phyloP scores from a whole-genome alignment of 805 yeast species.

The Hanseniaspora singularis region DNA sequence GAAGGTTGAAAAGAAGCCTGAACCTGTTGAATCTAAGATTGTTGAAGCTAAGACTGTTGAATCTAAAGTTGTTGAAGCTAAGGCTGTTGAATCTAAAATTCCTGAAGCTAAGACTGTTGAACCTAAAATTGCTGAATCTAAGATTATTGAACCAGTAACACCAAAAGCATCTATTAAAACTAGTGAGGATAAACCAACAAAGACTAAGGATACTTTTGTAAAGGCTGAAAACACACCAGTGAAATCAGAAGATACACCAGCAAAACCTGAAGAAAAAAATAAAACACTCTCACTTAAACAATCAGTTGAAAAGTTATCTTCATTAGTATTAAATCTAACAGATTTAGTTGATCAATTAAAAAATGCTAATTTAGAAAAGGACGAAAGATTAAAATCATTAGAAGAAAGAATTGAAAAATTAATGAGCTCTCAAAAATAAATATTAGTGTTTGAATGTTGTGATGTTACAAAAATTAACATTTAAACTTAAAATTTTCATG shows the following conservation, averaged over 20 bases:
- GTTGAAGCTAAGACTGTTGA: conserved; percentile 15
- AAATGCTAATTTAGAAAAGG: conserved; percentile 50
- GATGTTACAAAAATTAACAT: too few species aligned
- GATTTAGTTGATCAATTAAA: conserved; percentile 40
- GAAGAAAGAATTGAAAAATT: conserved; percentile 53
- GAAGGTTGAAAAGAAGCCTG: background rate
- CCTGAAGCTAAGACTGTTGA: conserved; percentile 15
- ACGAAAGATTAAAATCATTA: conserved; percentile 43
- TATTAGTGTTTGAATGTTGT: too few species aligned
- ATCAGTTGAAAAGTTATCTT: conserved; percentile 55
- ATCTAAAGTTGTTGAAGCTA: too few species aligned
- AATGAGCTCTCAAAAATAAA: conserved; percentile 29
- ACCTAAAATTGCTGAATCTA: too few species aligned
- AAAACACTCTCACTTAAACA: conserved; percentile 57
- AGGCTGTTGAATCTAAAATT: conserved; percentile 1
- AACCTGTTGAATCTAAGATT: background rate
- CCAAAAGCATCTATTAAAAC: too few species aligned
- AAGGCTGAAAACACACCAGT: background rate
- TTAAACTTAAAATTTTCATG: too few species aligned
- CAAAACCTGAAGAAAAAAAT: conserved; percentile 23
- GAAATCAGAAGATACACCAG: conserved; percentile 14
- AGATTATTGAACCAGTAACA: too few species aligned
- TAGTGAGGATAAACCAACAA: too few species aligned
- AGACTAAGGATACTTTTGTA: conserved; percentile 17
- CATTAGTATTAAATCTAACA: conserved; percentile 48